Base-by-base conservation (phyloP, 2,329 filamentous ascomycete species). In the Colletotrichum sp. region DNA sequence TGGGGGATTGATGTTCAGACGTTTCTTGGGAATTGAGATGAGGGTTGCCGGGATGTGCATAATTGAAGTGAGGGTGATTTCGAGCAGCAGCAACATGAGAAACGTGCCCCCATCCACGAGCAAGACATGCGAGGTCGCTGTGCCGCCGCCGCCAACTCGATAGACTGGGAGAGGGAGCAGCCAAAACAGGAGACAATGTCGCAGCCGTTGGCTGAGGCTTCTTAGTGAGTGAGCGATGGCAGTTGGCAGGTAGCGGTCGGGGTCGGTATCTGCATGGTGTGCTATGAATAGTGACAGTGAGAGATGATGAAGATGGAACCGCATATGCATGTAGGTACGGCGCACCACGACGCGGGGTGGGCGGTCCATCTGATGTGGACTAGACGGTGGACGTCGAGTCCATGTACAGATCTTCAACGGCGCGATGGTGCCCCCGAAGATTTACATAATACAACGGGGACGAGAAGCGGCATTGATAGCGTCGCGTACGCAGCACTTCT, bases 261-360 rank as follows among this genome's bases (percentile, higher is more conserved):
- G 44, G 36, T 52, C 36, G 67, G 55, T n/a, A 52, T 49, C 39
- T 69, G 55, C 36, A 60, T 68, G 21, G 32, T 32, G 24, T 63
- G 57, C 68, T 70, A 70, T 70, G 57, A 70, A 70, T 70, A 63
- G 68, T 15, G 68, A 70, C 55, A 21, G 24, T 52, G 57, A 55
- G 62, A 39, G 39, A 60, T 16, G 49, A 30, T 49, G 57, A 63
- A 24, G 18, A 70, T 36, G 59, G 57, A 70, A 62, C 68, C 57
- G 26, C 68, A 70, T 70, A 70, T 69, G 63, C 63, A 66, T 49
- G 66, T 68, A 68, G 30, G 12, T 39, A 39, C 55, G 55, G 62
- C 28, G 39, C 36, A 28, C 24, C 34, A 30, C 34, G 36, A 26
- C 36, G 34, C 24, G 24, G 36, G 34, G 36, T 21, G 44, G 28